Evolutionary conservation across 106 monocot genomes (phyloP).

Genomic region (Hemerocallis citrina): DNA sequence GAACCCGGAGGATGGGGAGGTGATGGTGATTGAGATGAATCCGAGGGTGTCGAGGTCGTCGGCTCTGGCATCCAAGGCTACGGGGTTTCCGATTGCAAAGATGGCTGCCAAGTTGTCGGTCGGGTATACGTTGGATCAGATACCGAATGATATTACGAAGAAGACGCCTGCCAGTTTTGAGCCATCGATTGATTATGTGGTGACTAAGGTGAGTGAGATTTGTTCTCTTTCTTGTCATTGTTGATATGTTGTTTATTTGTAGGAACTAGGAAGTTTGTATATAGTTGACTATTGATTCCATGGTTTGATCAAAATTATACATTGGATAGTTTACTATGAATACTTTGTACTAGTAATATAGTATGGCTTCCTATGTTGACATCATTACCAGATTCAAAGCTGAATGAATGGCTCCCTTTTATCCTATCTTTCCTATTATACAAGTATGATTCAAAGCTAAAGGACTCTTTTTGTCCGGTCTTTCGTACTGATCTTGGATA

Average conservation of each 20-base stretch:
- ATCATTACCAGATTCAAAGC: too few relatives aligned
- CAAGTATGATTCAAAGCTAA: too few relatives aligned
- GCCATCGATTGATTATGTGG: constrained; percentile 96
- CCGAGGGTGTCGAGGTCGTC: constrained; percentile 96
- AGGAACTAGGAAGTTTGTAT: too few relatives aligned
- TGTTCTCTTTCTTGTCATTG: not conserved
- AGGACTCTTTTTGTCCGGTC: too few relatives aligned
- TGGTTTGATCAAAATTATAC: too few relatives aligned
- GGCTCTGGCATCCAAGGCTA: constrained; percentile 90
- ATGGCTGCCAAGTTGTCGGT: constrained; percentile 95
- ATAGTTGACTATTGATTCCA: too few relatives aligned
- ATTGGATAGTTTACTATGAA: not conserved
- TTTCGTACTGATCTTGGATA: too few relatives aligned
- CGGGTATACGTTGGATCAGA: constrained; percentile 95
- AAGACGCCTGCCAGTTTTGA: constrained; percentile 99
- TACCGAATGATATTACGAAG: constrained; percentile 98
- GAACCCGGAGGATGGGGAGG: constrained; percentile 90
- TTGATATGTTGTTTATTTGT: not conserved
- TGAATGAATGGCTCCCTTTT: too few relatives aligned
- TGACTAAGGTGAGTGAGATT: constrained; percentile 85
- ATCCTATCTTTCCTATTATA: too few relatives aligned
- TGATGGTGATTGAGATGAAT: constrained; percentile 99
- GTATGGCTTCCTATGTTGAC: too few relatives aligned
- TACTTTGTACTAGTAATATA: too few relatives aligned
- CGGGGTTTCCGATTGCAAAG: constrained; percentile 96